Evolutionary conservation across 305 asterid species (phyloP), one percentile per base, ranked within the genome.

Genomic region (Fraxinus nigra): DNA sequence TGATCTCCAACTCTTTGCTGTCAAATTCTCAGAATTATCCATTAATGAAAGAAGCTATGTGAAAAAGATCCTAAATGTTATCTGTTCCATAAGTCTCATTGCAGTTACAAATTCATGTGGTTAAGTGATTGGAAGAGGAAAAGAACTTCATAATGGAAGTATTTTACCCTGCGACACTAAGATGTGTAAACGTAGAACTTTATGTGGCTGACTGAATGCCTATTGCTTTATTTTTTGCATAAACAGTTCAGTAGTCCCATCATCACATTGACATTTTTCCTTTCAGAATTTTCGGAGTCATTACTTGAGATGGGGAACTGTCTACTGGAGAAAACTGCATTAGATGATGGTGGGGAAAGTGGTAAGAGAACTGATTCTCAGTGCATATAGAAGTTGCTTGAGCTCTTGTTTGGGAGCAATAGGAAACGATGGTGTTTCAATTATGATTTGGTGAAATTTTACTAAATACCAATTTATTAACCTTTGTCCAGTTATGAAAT

Each of bases 281-380:
- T 73, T 72, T 32, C 82, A 89, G 92, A 89, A 76, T 89, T 89
- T 85, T 89, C 92, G 6, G 92, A 87, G 83, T 89, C 92, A 48
- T 74, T 87, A 76, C 40, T 82, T 79, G 92, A 89, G 85, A 89
- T 89, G 92, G 92, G 92, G 32, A 87, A 78, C 83, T 89, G 89
- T 79, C 84, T 89, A 22, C 32, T 87, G 83, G 90, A 89, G 86
- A 89, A 87, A 79, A 87, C 88, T 70, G 76, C 85, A 18, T 46
- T 81, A 56, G 82, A 79, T 82, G 81, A 74, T 82, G 87, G 82
- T 77, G 89, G 87, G 80, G 89, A 87, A 84, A 80, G 83, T 82
- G 87, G 92, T 87, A 79, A 82, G 86, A 63, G 34, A 63, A 63
- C 32, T 24, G 4, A 16, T 63, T 10, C 72, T 63, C 33, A 63